Evolutionary conservation across 768 basidiomycete species (phyloP).

Genomic region (Omphalotus guepiniiformis): DNA sequence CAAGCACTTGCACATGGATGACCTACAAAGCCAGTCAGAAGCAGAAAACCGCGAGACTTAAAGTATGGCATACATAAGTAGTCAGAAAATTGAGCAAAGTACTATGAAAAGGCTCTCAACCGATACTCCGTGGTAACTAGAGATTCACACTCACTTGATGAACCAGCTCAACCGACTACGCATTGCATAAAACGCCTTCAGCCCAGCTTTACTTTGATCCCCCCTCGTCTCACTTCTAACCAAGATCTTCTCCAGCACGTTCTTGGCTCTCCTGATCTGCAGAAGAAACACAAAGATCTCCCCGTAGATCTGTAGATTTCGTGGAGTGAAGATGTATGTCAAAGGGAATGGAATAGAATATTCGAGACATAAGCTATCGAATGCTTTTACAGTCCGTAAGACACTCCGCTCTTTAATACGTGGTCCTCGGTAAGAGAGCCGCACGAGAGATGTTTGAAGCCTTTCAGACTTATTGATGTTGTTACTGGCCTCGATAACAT

Average conservation of each 20-base stretch:
- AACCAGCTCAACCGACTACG: conserved; percentile 80
- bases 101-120: conserved; percentile 29
- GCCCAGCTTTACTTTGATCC: conserved; percentile 32
- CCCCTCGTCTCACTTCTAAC: conserved; percentile 46
- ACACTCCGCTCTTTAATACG: conserved; percentile 39
- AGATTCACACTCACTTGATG: conserved; percentile 57
- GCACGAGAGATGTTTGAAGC: conserved; percentile 67
- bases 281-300: conserved; percentile 68
- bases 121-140: not conserved
- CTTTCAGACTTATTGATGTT: conserved; percentile 40
- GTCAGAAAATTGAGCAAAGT: conserved; percentile 66
- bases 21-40: conserved; percentile 40
- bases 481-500: conserved; percentile 50
- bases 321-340: conserved; percentile 69
- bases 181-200: conserved; percentile 75
- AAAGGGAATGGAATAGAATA: conserved; percentile 80
- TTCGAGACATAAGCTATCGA: conserved; percentile 69
- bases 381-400: conserved; percentile 52
- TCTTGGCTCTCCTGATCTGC: conserved; percentile 71
- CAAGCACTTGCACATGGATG: conserved; percentile 55
- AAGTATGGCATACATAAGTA: conserved; percentile 52
- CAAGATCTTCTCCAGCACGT: conserved; percentile 63
- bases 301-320: conserved; percentile 52
- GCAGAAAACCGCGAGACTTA: not conserved
- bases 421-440: conserved; percentile 58